phyloP scores from a whole-genome alignment of 208 protist genomes.

The Jaenimonas drosophilae region DNA sequence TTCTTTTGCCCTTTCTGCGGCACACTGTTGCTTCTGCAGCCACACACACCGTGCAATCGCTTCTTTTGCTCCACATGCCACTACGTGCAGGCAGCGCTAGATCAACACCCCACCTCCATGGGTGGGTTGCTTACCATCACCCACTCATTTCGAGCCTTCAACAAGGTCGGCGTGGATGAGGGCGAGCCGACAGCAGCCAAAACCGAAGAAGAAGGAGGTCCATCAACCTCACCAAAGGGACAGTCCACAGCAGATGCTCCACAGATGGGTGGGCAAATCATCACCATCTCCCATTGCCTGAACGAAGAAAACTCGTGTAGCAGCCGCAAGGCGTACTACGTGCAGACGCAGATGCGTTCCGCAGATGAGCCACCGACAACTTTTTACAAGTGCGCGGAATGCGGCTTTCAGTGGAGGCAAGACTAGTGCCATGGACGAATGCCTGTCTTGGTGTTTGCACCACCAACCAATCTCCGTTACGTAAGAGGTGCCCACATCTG shows the following conservation, averaged over 20 bases:
- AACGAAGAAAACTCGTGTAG: constrained; percentile 76
- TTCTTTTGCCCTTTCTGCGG: constrained; percentile 89
- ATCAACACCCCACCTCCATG: constrained; percentile 7
- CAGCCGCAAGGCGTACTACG: constrained; percentile 85
- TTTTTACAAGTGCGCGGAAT: constrained; percentile 95
- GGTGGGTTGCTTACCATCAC: constrained; percentile 32
- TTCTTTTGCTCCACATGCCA: constrained; percentile 66
- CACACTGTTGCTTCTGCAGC: constrained; percentile 63
- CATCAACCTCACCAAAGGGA: not conserved
- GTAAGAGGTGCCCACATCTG: too few relatives aligned
- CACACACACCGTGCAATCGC: constrained; percentile 16
- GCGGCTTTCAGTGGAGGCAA: constrained; percentile 88
- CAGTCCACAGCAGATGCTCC: too few relatives aligned
- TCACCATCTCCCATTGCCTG: constrained; percentile 67
- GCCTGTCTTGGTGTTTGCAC: too few relatives aligned
- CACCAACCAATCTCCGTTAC: too few relatives aligned
- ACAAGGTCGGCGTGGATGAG: constrained; percentile 37
- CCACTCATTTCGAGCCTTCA: constrained; percentile 44
- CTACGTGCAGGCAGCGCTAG: constrained; percentile 40
- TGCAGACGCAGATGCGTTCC: constrained; percentile 96
- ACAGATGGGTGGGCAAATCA: constrained; percentile 83
- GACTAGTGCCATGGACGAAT: constrained; percentile 37
- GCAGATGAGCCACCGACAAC: constrained; percentile 97
- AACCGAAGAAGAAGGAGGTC: not conserved
- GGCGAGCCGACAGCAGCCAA: constrained; percentile 2